phyloP scores from a whole-genome alignment of 1,284 basidiomycete species.

The Kwoniella shivajii region DNA sequence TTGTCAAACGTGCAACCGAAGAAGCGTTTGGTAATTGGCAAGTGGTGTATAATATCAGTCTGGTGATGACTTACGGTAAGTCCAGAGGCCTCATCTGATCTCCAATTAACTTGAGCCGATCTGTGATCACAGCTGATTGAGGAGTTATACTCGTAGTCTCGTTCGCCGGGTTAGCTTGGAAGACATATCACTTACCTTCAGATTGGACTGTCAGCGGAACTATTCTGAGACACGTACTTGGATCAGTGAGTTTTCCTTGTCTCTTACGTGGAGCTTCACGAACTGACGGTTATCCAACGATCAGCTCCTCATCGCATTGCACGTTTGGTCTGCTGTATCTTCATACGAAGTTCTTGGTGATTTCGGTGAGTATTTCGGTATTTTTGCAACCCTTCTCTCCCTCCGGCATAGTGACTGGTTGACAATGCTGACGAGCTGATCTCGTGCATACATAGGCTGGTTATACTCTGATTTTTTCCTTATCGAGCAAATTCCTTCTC shows the following conservation, averaged over 20 bases:
- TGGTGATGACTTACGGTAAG: constrained; percentile 91
- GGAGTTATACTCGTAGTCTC: constrained; percentile 60
- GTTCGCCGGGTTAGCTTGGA: constrained; percentile 78
- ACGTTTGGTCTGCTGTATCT: constrained; percentile 87
- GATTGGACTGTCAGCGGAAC: constrained; percentile 91
- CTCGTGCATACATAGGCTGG: constrained; percentile 65
- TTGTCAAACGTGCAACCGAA: constrained; percentile 70
- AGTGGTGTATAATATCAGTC: constrained; percentile 83
- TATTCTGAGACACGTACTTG: constrained; percentile 82
- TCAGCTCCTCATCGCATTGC: constrained; percentile 83
- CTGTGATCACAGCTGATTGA: constrained; percentile 13
- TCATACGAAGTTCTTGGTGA: constrained; percentile 90
- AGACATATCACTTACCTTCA: constrained; percentile 75
- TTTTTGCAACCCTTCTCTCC: background rate
- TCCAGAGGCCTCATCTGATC: constrained; percentile 31
- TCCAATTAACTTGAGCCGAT: background rate
- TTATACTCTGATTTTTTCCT: constrained; percentile 99
- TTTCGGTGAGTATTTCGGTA: constrained; percentile 70
- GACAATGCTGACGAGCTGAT: background rate
- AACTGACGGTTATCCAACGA: constrained; percentile 9
- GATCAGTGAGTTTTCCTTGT: constrained; percentile 63
- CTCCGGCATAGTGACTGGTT: background rate
- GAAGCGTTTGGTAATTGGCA: constrained; percentile 98
- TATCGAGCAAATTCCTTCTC: constrained; percentile 79
- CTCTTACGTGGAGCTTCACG: background rate